These are phyloP conservation scores for Pyrenophora seminiperda DNA, from an alignment of 2,329 filamentous ascomycete species.

Conservation along the genomic window DNA sequence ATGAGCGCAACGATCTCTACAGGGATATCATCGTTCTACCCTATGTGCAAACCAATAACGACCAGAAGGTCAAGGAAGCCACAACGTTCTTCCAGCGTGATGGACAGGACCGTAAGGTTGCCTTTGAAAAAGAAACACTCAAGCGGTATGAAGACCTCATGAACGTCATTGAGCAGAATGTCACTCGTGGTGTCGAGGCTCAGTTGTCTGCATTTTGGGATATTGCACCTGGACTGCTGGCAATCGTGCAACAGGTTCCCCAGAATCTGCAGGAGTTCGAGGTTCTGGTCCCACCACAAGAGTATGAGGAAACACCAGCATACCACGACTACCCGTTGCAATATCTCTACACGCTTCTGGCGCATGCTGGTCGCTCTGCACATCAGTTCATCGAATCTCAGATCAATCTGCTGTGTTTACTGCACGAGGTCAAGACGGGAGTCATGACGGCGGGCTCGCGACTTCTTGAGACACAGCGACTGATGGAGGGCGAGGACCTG, in stretches of 20 bases:
- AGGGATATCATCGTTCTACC: constrained; percentile 81
- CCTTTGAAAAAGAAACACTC: constrained; percentile 73
- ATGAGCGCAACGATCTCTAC: constrained; percentile 85
- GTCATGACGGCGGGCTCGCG: constrained; percentile 72
- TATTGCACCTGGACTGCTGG: constrained; percentile 81
- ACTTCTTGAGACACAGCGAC: constrained; percentile 68
- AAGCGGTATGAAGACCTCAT: constrained; percentile 77
- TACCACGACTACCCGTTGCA: constrained; percentile 84
- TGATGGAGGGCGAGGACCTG: constrained; percentile 47
- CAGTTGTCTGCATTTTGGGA: constrained; percentile 98
- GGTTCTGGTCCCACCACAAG: constrained; percentile 76
- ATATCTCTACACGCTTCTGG: constrained; percentile 84
- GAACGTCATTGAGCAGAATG: constrained; percentile 79
- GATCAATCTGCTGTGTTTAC: constrained; percentile 83
- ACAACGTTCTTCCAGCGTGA: constrained; percentile 84
- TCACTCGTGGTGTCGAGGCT: constrained; percentile 83
- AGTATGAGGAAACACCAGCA: constrained; percentile 83
- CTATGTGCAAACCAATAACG: constrained; percentile 73
- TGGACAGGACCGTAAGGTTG: constrained; percentile 70
- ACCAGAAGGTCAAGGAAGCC: constrained; percentile 78
- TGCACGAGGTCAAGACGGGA: constrained; percentile 87
- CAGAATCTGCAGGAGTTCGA: constrained; percentile 63
- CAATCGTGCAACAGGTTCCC: constrained; percentile 81
- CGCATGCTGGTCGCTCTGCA: constrained; percentile 87
- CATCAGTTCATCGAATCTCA: constrained; percentile 98